phyloP scores from a whole-genome alignment of 1,284 basidiomycete species.

The Thecaphora frezii region DNA sequence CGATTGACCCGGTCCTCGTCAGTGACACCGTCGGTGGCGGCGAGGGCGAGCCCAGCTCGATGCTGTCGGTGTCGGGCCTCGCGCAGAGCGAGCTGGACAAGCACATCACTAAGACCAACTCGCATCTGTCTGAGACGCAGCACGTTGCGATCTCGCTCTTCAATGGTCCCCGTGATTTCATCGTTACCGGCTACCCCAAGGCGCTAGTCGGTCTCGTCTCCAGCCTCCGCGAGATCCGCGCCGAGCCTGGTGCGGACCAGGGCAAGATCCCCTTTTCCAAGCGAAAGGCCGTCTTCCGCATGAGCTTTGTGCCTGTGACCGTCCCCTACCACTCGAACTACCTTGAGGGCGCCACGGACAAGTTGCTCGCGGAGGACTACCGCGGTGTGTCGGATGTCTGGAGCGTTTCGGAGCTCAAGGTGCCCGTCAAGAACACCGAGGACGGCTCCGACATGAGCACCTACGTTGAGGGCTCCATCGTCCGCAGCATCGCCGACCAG shows the following conservation, averaged over 20 bases:
- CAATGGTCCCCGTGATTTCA: constrained; percentile 87
- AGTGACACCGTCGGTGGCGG: constrained; percentile 86
- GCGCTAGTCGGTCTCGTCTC: constrained; percentile 92
- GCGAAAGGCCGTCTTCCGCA: constrained; percentile 88
- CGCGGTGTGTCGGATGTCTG: constrained; percentile 64
- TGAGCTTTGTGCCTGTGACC: constrained; percentile 88
- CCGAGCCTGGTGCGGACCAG: constrained; percentile 84
- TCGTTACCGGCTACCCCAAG: constrained; percentile 88
- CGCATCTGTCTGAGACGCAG: constrained; percentile 75
- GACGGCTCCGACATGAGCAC: constrained; percentile 45
- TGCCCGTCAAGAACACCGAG: constrained; percentile 89
- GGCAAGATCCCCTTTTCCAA: constrained; percentile 90
- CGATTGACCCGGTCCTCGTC: constrained; percentile 83
- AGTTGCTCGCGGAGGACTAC: constrained; percentile 74
- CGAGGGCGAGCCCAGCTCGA: constrained; percentile 88
- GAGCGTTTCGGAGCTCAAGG: constrained; percentile 72
- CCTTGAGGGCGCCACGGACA: constrained; percentile 74
- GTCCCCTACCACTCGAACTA: constrained; percentile 94
- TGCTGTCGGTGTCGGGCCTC: constrained; percentile 87
- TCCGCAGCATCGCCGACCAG: constrained; percentile 63
- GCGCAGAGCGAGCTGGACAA: constrained; percentile 70
- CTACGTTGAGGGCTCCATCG: constrained; percentile 33
- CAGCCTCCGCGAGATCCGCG: constrained; percentile 83
- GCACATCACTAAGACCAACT: constrained; percentile 85
- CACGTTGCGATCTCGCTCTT: constrained; percentile 82